phyloP scores from a whole-genome alignment of 2,329 filamentous ascomycete genomes.

The Fusarium goolgardi region DNA sequence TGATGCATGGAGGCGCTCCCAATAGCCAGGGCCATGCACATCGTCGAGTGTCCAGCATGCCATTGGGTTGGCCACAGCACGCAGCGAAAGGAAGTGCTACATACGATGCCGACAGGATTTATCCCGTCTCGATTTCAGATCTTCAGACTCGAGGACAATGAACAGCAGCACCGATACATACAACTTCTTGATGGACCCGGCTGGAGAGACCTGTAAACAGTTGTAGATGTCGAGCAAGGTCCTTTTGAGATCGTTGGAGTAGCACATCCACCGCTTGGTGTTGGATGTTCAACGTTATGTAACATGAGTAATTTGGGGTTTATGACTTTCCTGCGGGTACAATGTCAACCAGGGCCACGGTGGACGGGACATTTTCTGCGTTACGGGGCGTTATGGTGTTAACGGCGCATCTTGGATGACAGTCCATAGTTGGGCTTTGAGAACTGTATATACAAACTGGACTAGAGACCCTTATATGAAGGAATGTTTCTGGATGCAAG shows the following conservation, averaged over 20 bases:
- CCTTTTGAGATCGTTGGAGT: slow-evolving; percentile 7
- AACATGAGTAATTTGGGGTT: not conserved
- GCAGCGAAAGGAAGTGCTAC: slow-evolving; percentile 43
- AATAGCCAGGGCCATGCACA: slow-evolving; percentile 36
- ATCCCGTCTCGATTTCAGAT: slow-evolving; percentile 29
- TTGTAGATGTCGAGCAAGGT: not conserved
- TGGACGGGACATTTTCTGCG: slow-evolving; percentile 9
- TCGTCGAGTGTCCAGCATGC: slow-evolving; percentile 52
- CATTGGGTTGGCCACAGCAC: slow-evolving; percentile 54
- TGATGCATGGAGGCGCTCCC: slow-evolving; percentile 36
- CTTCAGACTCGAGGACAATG: slow-evolving; percentile 34
- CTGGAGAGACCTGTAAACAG: not conserved
- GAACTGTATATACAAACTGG: slow-evolving; percentile 5
- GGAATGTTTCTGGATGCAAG: not conserved
- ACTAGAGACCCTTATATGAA: not conserved
- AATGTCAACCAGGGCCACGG: slow-evolving; percentile 2
- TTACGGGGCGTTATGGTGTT: slow-evolving; percentile 25
- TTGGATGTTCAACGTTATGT: not conserved
- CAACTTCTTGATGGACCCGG: slow-evolving; percentile 1
- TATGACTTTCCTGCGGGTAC: slow-evolving; percentile 9
- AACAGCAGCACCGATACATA: slow-evolving; percentile 6
- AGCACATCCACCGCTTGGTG: slow-evolving; percentile 14
- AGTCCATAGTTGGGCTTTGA: slow-evolving; percentile 20
- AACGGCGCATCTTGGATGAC: slow-evolving; percentile 27
- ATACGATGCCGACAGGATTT: slow-evolving; percentile 33